A percentile compares a stretch with the other conserved stretches of the same genome.
These are phyloP conservation scores for Pouteria campechiana DNA, from an alignment of 179 eudicot species.

Conservation along the genomic window DNA sequence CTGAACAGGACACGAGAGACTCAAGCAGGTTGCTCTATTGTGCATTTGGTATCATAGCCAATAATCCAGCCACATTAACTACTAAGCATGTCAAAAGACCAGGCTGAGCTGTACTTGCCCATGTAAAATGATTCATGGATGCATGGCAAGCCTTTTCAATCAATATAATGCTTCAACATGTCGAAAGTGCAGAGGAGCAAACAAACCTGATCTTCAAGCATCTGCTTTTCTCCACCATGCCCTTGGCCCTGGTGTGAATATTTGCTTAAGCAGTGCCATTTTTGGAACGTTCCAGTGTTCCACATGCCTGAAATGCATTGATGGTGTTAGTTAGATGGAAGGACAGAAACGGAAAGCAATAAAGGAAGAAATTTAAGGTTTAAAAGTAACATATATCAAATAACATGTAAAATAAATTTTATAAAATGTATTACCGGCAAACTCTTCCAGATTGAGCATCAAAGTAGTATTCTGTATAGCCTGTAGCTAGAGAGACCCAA, in stretches of 20 bases:
- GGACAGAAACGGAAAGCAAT: background rate
- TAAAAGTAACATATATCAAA: too few species aligned
- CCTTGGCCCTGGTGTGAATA: slow-evolving; percentile 64
- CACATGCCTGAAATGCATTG: slow-evolving; percentile 49
- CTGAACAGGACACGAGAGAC: too few species aligned
- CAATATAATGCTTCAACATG: too few species aligned
- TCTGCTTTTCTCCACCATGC: slow-evolving; percentile 4
- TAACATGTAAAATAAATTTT: too few species aligned
- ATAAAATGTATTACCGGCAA: slow-evolving; percentile 33
- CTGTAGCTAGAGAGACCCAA: slow-evolving; percentile 54
- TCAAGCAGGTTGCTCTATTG: too few species aligned
- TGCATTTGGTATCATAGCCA: too few species aligned
- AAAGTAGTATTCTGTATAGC: slow-evolving; percentile 84
- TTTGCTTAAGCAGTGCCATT: slow-evolving; percentile 80
- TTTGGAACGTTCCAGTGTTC: slow-evolving; percentile 99
- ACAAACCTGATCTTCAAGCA: slow-evolving; percentile 5
- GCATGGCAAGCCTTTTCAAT: too few species aligned
- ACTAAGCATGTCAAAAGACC: too few species aligned
- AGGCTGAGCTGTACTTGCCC: too few species aligned
- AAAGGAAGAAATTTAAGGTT: background rate
- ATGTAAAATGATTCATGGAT: too few species aligned
- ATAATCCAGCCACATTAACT: too few species aligned
- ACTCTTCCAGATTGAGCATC: slow-evolving; percentile 72
- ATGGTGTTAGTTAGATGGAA: background rate
- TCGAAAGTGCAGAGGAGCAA: too few species aligned